phyloP scores from a whole-genome alignment of 2,329 filamentous ascomycete species.

The Chaetomiaceae sp. region DNA sequence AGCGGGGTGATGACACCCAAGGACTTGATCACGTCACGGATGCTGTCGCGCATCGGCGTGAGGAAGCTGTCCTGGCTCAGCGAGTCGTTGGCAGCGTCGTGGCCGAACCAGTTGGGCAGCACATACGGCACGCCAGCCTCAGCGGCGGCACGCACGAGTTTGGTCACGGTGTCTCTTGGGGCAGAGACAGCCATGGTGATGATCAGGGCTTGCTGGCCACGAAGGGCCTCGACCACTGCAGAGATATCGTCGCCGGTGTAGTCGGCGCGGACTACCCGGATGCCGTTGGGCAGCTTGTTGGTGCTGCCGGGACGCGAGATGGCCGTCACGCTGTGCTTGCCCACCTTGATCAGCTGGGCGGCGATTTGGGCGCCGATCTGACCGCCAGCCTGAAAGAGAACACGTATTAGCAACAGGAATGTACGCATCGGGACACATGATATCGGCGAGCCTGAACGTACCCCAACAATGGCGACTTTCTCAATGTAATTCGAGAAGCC shows the following conservation, averaged over 20 bases:
- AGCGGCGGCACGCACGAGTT: conserved; percentile 45
- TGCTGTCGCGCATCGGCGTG: conserved; percentile 15
- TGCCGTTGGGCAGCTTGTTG: conserved; percentile 10
- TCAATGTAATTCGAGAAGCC: too few relatives aligned
- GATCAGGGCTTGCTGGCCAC: conserved; percentile 36
- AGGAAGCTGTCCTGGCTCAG: conserved; percentile 11
- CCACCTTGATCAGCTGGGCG: background rate
- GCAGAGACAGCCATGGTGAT: conserved; percentile 43
- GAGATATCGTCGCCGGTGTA: conserved; percentile 12
- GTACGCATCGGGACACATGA: too few relatives aligned
- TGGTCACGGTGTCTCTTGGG: conserved; percentile 38
- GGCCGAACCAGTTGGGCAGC: conserved; percentile 44
- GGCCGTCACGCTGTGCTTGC: conserved; percentile 19
- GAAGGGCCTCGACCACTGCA: conserved; percentile 9
- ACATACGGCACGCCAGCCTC: conserved; percentile 47
- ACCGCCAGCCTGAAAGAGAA: conserved; percentile 3
- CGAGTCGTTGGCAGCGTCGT: conserved; percentile 28
- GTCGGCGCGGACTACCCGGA: conserved; percentile 13
- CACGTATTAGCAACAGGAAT: too few relatives aligned
- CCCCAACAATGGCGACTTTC: too few relatives aligned
- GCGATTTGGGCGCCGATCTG: conserved; percentile 9
- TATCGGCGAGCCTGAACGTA: too few relatives aligned
- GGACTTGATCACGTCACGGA: conserved; percentile 37
- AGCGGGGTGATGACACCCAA: conserved; percentile 30
- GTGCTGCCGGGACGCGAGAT: conserved; percentile 15